Evolutionary conservation across 1,139 yeast species (phyloP), one percentile per base, ranked within the genome.

Genomic region (Scheffersomyces parashehatae): DNA sequence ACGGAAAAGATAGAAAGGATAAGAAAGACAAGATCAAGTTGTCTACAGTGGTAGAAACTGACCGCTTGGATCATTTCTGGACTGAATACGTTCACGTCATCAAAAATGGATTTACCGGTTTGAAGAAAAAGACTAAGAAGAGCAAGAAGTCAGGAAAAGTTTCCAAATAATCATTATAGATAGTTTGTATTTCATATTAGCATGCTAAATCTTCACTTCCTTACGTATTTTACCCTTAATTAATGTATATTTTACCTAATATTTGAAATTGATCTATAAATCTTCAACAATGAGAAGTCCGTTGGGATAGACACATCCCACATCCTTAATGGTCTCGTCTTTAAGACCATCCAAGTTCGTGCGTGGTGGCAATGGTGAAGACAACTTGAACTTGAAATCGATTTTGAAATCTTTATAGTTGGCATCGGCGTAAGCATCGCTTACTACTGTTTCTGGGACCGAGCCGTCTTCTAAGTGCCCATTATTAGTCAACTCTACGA

Each of bases 11-110:
- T 24, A 53, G 45, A 30, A 54, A 53, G 42, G 67, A 70, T 47
- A 73, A 77, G 51, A 60, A 65, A 33, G 67, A 68, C 45, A 81
- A 82, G 58, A 55, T 62, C 34, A 85, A 84, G 57, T 62, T 81
- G 37, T 79, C 88, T 7, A 87, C 96, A 0, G 78, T 82, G 15
- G 88, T 88, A 28, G 77, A 75, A 35, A 65, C 79, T 0, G 75
- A 70, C 4, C 67, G 75, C 14, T 67, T 88, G 52, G 86, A 82
- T 46, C 67, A 68, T 49, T 88, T 88, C 59, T 88, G 95, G 95
- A 62, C 65, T 33, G 81, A 79, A 35, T 88, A 87, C 60, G 68
- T 86, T 1, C 82, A 79, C 37, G 78, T 78, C 0, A 72, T 87
- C 45, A 87, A 86, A 59, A 60, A 69, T 28, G 89, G 85, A 5